Percentiles rank a stretch among this genome's conserved stretches.
Conservation (phyloP, 352 stramenopile species). For the Bremia lactucae region DNA sequence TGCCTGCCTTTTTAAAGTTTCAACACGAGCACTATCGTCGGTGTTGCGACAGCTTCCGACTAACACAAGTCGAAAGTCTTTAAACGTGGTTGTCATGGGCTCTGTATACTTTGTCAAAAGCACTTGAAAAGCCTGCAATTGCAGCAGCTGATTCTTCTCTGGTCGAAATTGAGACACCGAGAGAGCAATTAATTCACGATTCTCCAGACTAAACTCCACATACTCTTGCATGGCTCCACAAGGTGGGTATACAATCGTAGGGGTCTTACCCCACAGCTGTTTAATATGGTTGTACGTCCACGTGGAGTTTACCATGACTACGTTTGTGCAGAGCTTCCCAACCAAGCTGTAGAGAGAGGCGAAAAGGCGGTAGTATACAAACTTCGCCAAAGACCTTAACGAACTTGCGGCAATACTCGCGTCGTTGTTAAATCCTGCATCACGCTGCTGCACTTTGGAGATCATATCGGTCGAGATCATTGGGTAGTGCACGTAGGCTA, state of each 20-base stretch:
- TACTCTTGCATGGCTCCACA: conserved; percentile 87
- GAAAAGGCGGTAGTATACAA: conserved; percentile 94
- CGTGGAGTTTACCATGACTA: conserved; percentile 96
- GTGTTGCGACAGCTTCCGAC: conserved; percentile 92
- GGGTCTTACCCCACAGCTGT: conserved; percentile 81
- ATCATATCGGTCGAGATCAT: conserved; percentile 99
- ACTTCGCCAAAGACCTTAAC: conserved; percentile 85
- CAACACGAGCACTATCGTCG: conserved; percentile 87
- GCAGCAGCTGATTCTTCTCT: conserved; percentile 97
- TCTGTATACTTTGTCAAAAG: conserved; percentile 42
- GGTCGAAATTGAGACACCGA: conserved; percentile 97
- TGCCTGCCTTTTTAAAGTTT: conserved; percentile 72
- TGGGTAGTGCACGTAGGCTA: conserved; percentile 98
- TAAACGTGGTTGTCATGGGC: conserved; percentile 29
- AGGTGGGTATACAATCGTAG: conserved; percentile 90
- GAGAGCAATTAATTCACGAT: conserved; percentile 77
- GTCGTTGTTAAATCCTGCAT: conserved; percentile 92
- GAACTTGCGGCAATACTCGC: conserved; percentile 64
- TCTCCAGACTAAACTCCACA: conserved; percentile 38
- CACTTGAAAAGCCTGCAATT: conserved; percentile 86
- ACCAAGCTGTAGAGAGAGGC: conserved; percentile 84
- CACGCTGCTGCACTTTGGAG: conserved; percentile 82
- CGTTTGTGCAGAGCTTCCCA: conserved; percentile 70
- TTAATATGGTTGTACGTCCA: conserved; percentile 96
- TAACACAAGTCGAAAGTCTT: conserved; percentile 88